These are phyloP conservation scores for Rhizopogon roseolus DNA, from an alignment of 768 basidiomycete species.

Conservation along the genomic window DNA sequence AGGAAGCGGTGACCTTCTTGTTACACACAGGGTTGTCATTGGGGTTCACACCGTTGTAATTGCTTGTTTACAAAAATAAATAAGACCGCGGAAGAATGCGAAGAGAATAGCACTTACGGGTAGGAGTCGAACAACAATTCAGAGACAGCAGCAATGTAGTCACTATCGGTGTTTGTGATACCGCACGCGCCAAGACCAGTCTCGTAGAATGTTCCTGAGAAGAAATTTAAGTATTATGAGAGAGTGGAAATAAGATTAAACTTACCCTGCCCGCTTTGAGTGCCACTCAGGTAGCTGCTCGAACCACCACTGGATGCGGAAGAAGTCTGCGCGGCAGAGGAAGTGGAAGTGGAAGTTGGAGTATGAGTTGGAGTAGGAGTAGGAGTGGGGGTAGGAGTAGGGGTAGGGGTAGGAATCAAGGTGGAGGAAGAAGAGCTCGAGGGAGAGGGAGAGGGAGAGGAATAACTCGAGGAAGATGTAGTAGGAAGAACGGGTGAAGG, in stretches of 20 bases:
- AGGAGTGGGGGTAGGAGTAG: not conserved
- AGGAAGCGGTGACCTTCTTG: conserved; percentile 36
- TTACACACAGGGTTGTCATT: conserved; percentile 75
- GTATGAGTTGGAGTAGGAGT: not conserved
- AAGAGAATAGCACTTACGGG: conserved; percentile 22
- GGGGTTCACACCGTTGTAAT: conserved; percentile 55
- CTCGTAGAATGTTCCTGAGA: conserved; percentile 26
- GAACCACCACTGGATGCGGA: conserved; percentile 6
- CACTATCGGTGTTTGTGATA: conserved; percentile 19
- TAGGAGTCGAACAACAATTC: conserved; percentile 26
- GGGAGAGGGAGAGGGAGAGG: not conserved
- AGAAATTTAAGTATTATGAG: conserved; percentile 1
- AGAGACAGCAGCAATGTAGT: conserved; percentile 35
- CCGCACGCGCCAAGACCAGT: conserved; percentile 41
- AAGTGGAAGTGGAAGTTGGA: not conserved
- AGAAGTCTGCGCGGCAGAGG: conserved; percentile 13
- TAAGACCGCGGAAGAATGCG: not conserved
- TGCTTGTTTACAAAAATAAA: conserved; percentile 30
- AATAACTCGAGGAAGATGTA: not conserved
- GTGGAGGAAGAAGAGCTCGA: not conserved
- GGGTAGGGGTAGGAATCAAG: too few species aligned
- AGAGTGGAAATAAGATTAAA: not conserved
- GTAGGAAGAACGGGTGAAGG: conserved; percentile 3
- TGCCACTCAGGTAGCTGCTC: conserved; percentile 38
- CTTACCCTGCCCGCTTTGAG: conserved; percentile 45